A percentile compares a stretch with the other conserved stretches of the same genome.
phyloP scores from a whole-genome alignment of 2,329 filamentous ascomycete species.

The Fusarium avenaceum region DNA sequence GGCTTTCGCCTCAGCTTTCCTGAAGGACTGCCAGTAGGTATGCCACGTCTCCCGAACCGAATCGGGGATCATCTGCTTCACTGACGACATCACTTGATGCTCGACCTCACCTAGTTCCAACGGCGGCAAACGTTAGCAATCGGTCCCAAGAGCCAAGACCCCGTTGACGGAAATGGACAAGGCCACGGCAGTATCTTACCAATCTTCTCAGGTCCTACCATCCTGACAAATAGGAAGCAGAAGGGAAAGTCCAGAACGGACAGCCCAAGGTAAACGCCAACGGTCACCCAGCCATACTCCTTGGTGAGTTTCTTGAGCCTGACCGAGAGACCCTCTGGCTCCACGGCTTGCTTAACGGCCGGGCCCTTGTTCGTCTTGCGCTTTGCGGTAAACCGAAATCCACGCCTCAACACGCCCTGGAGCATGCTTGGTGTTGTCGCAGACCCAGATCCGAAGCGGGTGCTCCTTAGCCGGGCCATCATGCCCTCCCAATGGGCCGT shows the following conservation, averaged over 20 bases:
- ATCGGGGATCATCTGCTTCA: slow-evolving; percentile 71
- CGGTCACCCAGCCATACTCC: slow-evolving; percentile 93
- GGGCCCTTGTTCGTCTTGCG: slow-evolving; percentile 47
- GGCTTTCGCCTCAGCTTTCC: slow-evolving; percentile 60
- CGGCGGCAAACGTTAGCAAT: slow-evolving; percentile 33
- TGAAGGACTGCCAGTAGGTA: slow-evolving; percentile 63
- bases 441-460: slow-evolving; percentile 32
- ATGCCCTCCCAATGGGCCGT: slow-evolving; percentile 38
- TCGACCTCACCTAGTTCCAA: slow-evolving; percentile 68
- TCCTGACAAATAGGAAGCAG: slow-evolving; percentile 88
- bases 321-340: slow-evolving; percentile 70
- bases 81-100: slow-evolving; percentile 73
- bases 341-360: slow-evolving; percentile 39
- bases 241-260: slow-evolving; percentile 93
- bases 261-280: slow-evolving; percentile 89
- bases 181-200: slow-evolving; percentile 62
- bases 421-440: slow-evolving; percentile 40
- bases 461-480: slow-evolving; percentile 35
- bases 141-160: neutral
- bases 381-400: slow-evolving; percentile 55
- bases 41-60: slow-evolving; percentile 67
- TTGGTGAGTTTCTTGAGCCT: slow-evolving; percentile 85
- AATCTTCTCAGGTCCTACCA: slow-evolving; percentile 87
- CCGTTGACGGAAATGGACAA: slow-evolving; percentile 17
- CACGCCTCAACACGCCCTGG: slow-evolving; percentile 48